These are phyloP conservation scores for Deinandra increscens DNA, from an alignment of 129 eudicot genomes.

Conservation along the genomic window DNA sequence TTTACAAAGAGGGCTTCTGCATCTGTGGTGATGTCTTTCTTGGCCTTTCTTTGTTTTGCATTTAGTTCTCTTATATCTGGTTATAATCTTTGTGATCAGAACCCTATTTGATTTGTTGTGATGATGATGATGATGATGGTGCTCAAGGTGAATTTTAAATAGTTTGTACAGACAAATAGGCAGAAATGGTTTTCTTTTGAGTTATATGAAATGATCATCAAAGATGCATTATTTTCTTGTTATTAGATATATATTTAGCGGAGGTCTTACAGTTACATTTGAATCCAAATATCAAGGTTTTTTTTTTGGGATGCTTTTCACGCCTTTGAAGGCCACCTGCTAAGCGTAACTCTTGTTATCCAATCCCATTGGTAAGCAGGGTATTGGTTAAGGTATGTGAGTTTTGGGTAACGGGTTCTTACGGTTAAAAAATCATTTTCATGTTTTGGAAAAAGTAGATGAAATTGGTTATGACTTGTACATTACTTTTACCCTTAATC, in stretches of 20 bases:
- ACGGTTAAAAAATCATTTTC: too few species aligned
- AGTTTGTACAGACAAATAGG: conserved; percentile 27
- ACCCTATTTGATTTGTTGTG: conserved; percentile 14
- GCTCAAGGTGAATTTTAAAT: conserved; percentile 21
- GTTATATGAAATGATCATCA: not conserved
- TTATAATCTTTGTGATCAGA: conserved; percentile 66
- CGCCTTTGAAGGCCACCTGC: too few species aligned
- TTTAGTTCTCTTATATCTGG: conserved; percentile 82
- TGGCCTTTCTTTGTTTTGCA: conserved; percentile 71
- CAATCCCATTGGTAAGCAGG: too few species aligned
- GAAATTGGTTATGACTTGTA: too few species aligned
- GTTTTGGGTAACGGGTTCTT: too few species aligned
- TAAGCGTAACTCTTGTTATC: too few species aligned
- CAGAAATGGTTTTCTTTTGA: conserved; percentile 2
- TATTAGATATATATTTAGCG: not conserved
- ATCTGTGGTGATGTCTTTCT: conserved; percentile 71
- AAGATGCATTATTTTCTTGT: not conserved
- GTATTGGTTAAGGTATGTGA: too few species aligned
- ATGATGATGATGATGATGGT: not conserved
- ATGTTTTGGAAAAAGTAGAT: too few species aligned
- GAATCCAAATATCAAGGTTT: too few species aligned
- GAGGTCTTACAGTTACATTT: too few species aligned
- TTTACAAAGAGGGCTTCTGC: conserved; percentile 81
- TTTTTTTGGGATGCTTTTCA: too few species aligned
- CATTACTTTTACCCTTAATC: too few species aligned